Conservation (phyloP, 176 grass and related monocot genomes). For the Microstegium vimineum region DNA sequence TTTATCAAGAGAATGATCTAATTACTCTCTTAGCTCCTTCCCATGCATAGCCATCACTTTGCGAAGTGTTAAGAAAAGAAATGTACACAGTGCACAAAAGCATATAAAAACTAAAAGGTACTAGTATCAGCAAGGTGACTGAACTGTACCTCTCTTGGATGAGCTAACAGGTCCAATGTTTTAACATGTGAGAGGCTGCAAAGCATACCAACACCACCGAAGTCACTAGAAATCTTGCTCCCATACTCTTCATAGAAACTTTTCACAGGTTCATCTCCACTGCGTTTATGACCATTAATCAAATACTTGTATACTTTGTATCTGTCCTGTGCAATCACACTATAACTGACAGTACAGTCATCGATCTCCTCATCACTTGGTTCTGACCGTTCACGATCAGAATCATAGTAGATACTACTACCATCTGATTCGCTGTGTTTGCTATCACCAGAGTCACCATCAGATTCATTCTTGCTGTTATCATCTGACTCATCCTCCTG, state of each 20-base stretch:
- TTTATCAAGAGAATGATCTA: not conserved
- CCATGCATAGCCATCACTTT: no score
- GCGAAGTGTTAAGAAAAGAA: not conserved
- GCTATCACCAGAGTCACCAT: not conserved
- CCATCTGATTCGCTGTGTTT: not conserved
- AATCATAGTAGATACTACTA: not conserved
- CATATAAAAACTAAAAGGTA: not conserved
- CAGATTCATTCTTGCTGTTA: not conserved
- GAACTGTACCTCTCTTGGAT: slow-evolving; percentile 7
- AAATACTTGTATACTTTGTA: not conserved
- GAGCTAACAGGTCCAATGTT: slow-evolving; percentile 7
- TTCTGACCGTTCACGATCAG: not conserved
- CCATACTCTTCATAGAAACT: not conserved
- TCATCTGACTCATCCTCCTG: not conserved
- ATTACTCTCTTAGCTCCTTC: no score
- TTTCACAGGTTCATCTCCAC: not conserved
- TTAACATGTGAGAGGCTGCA: slow-evolving; percentile 4
- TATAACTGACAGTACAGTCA: not conserved
- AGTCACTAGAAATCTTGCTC: not conserved
- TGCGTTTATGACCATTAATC: not conserved
- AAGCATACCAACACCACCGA: not conserved
- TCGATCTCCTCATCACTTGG: not conserved
- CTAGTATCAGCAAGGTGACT: not conserved
- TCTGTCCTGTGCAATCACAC: not conserved
- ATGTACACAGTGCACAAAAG: not conserved